These are phyloP conservation scores for Hypomyces perniciosus DNA, from an alignment of 2,329 filamentous ascomycete species.

Conservation along the genomic window DNA sequence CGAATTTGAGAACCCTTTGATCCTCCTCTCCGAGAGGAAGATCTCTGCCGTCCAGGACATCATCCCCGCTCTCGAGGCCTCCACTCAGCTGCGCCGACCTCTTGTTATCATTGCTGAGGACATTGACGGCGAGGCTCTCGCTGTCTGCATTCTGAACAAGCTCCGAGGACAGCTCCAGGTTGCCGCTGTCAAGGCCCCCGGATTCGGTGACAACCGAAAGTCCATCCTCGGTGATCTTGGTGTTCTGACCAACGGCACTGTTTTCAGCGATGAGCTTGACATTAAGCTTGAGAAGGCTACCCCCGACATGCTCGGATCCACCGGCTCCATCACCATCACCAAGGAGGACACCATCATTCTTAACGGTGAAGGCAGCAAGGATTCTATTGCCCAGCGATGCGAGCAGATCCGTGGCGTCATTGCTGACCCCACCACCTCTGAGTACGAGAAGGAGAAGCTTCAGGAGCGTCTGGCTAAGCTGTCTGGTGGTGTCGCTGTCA, in stretches of 20 bases:
- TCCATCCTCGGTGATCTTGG: constrained; percentile 96
- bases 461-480: constrained; percentile 99
- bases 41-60: constrained; percentile 99
- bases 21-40: constrained; percentile 99
- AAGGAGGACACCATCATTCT: constrained; percentile 99
- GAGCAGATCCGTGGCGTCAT: constrained; percentile 99
- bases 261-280: constrained; percentile 97
- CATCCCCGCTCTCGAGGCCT: constrained; percentile 94
- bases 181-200: constrained; percentile 95
- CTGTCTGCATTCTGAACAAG: constrained; percentile 99
- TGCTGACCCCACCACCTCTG: constrained; percentile 84
- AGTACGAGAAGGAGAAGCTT: constrained; percentile 99
- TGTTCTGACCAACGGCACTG: constrained; percentile 91
- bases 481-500: constrained; percentile 96
- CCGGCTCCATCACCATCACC: constrained; percentile 97
- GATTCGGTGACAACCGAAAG: constrained; percentile 99
- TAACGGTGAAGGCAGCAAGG: constrained; percentile 95
- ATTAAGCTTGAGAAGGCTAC: constrained; percentile 99
- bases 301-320: constrained; percentile 90
- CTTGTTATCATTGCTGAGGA: constrained; percentile 99
- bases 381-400: constrained; percentile 86
- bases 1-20: constrained; percentile 98
- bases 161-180: constrained; percentile 99
- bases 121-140: constrained; percentile 96
- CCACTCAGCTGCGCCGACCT: constrained; percentile 88